phyloP scores from a whole-genome alignment of 176 grass and related monocot species.

The Metroxylon sagu region DNA sequence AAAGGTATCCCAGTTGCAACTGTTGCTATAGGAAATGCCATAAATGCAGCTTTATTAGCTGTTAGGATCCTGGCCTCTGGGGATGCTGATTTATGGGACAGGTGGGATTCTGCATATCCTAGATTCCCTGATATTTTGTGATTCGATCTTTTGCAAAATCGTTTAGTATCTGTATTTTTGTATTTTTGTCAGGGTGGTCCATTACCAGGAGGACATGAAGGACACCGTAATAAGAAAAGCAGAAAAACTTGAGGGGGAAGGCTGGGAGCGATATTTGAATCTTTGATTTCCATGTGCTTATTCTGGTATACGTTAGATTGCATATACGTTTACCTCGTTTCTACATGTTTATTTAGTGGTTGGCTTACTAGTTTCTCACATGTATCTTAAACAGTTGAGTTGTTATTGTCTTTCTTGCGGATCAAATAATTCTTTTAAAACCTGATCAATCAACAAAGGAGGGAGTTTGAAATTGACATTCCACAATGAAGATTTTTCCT shows the following conservation, averaged over 20 bases:
- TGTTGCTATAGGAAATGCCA: constrained; percentile 65
- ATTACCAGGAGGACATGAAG: constrained; percentile 55
- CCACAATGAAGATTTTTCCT: no score
- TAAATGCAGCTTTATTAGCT: constrained; percentile 81
- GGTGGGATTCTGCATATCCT: constrained; percentile 28
- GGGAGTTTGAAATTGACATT: no score
- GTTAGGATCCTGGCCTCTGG: constrained; percentile 45
- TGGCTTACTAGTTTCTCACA: no score
- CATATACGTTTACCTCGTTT: no score
- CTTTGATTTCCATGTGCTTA: constrained; percentile 9
- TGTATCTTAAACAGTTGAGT: no score
- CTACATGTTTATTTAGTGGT: no score
- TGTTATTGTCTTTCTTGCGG: no score
- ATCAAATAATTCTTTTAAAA: no score
- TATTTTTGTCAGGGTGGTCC: constrained; percentile 24
- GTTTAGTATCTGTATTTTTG: not conserved
- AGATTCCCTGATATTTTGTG: not conserved
- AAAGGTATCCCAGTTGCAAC: constrained; percentile 84
- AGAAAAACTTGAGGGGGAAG: constrained; percentile 55
- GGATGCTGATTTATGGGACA: constrained; percentile 59
- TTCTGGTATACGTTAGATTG: no score
- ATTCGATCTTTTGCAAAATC: not conserved
- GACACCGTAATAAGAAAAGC: constrained; percentile 63
- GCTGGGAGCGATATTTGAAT: constrained; percentile 50
- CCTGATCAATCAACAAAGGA: no score